phyloP scores from a whole-genome alignment of 2,329 filamentous ascomycete genomes.

The Pseudogymnoascus sp. region DNA sequence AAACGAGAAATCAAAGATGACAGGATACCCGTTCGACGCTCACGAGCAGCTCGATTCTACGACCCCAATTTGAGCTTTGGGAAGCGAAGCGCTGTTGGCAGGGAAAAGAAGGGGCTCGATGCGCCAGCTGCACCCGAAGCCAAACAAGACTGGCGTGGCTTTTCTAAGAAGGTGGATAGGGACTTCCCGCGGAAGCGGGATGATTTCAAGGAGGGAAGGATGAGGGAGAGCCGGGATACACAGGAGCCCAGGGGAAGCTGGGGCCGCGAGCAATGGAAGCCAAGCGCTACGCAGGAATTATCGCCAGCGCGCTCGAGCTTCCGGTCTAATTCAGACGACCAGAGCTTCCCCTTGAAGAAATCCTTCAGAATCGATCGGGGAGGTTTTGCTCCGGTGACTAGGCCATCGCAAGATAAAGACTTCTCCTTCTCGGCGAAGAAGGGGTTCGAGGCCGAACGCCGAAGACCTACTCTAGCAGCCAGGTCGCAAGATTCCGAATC shows the following conservation, averaged over 20 bases:
- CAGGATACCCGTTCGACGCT: conserved; percentile 34
- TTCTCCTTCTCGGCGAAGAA: conserved; percentile 5
- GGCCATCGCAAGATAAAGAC: background rate
- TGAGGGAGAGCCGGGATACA: conserved; percentile 12
- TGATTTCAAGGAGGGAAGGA: background rate
- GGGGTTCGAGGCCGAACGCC: background rate
- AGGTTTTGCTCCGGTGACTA: background rate
- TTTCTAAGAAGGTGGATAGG: background rate
- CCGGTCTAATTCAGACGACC: background rate
- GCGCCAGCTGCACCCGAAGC: conserved; percentile 16
- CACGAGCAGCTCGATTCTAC: conserved; percentile 47
- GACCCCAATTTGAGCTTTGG: conserved; percentile 46
- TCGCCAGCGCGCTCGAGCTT: background rate
- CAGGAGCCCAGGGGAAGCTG: background rate
- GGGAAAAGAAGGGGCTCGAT: conserved; percentile 35
- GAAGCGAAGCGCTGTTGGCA: conserved; percentile 51
- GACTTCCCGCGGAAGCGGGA: background rate
- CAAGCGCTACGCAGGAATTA: background rate
- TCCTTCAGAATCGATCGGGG: background rate
- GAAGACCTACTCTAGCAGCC: background rate
- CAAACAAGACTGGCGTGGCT: conserved; percentile 14
- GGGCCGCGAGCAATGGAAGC: background rate
- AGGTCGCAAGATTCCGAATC: background rate
- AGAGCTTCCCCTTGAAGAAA: background rate
- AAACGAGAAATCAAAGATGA: conserved; percentile 13